Percentiles rank a stretch among this genome's conserved stretches.
These are phyloP conservation scores for Mortierella sp. DNA, from an alignment of 371 early-diverging fungal genomes.

Conservation along the genomic window DNA sequence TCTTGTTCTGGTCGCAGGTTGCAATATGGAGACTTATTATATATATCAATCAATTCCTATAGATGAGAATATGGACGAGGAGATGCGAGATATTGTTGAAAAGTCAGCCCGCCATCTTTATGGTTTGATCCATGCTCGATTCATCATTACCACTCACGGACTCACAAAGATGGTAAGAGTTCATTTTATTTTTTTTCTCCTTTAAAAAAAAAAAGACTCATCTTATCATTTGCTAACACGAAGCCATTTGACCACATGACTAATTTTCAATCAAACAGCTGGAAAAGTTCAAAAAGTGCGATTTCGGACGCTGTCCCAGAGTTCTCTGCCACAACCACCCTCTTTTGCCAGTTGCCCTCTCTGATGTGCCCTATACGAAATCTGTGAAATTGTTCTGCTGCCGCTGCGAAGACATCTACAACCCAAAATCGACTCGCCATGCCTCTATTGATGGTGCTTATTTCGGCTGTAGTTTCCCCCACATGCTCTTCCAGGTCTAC, in stretches of 20 bases:
- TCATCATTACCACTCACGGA: slow-evolving; percentile 90
- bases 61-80: slow-evolving; percentile 79
- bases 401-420: slow-evolving; percentile 95
- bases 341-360: slow-evolving; percentile 91
- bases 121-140: slow-evolving; percentile 95
- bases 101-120: slow-evolving; percentile 89
- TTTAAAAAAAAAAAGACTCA: not conserved
- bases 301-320: slow-evolving; percentile 97
- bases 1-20: not conserved
- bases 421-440: slow-evolving; percentile 87
- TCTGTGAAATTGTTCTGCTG: slow-evolving; percentile 95
- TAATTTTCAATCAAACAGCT: slow-evolving; percentile 57
- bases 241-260: not conserved
- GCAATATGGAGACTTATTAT: not conserved
- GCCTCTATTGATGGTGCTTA: slow-evolving; percentile 95
- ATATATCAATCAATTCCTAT: not conserved
- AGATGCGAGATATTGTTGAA: slow-evolving; percentile 78
- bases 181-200: not conserved
- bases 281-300: slow-evolving; percentile 88
- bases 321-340: slow-evolving; percentile 89
- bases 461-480: slow-evolving; percentile 98
- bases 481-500: slow-evolving; percentile 94
- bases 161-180: slow-evolving; percentile 84
- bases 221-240: not conserved
- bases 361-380: slow-evolving; percentile 85